Conservation (phyloP, 345 rosid genomes). For the Sisymbrium altissimum region DNA sequence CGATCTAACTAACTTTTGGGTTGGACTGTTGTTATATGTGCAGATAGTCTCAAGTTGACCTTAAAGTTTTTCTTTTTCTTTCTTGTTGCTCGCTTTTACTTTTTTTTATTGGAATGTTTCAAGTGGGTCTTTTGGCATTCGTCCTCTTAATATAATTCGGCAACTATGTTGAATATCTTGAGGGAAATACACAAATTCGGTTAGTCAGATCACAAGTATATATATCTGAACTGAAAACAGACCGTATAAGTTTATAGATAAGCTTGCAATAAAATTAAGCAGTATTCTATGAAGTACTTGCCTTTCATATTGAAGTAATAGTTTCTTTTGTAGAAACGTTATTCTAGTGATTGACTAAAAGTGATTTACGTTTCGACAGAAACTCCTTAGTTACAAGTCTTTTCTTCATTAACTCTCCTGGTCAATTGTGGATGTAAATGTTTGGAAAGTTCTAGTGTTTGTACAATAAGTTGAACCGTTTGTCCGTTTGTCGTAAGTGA, state of each 20-base stretch:
- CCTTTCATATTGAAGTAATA: not conserved
- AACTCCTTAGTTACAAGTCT: not conserved
- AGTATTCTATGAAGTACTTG: no score
- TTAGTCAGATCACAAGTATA: not conserved
- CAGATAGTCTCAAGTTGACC: not conserved
- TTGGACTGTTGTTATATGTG: not conserved
- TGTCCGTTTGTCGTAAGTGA: no score
- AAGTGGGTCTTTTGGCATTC: not conserved
- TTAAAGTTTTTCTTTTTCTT: not conserved
- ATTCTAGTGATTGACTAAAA: not conserved
- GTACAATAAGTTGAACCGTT: not conserved
- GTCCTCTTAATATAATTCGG: not conserved
- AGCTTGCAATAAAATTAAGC: not conserved
- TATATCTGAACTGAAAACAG: not conserved
- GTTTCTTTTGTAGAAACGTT: not conserved
- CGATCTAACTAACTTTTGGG: slow-evolving; percentile 10
- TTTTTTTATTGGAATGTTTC: slow-evolving; percentile 1
- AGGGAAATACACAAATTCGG: not conserved
- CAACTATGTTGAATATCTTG: not conserved
- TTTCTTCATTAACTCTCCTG: not conserved
- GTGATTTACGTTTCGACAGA: not conserved
- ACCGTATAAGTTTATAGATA: not conserved
- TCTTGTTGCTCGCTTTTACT: not conserved
- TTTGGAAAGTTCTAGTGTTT: not conserved
- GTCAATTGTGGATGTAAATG: not conserved